A percentile compares a stretch with the other conserved stretches of the same genome.
phyloP scores from a whole-genome alignment of 1,139 yeast genomes.

The Hemisphaericaspora xylofermentans region DNA sequence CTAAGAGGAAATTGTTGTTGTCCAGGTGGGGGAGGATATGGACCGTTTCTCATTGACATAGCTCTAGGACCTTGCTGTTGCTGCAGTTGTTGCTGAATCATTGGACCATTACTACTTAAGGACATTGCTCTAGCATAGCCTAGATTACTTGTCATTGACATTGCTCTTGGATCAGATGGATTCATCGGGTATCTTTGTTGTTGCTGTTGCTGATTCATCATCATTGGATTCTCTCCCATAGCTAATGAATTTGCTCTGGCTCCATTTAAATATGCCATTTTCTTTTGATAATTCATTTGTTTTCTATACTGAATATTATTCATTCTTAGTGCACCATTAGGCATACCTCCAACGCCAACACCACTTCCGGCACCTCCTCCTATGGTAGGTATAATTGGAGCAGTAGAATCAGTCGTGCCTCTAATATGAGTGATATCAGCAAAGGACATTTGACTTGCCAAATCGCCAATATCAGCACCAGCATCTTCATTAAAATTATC shows the following conservation, averaged over 20 bases:
- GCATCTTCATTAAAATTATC: slow-evolving; percentile 52
- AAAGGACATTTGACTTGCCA: slow-evolving; percentile 50
- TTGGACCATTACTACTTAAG: slow-evolving; percentile 3
- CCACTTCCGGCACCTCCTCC: slow-evolving; percentile 7
- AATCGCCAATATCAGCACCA: slow-evolving; percentile 47
- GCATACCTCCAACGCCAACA: neutral
- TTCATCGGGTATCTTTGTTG: slow-evolving; percentile 5
- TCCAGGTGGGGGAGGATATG: slow-evolving; percentile 8
- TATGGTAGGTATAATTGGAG: slow-evolving; percentile 74
- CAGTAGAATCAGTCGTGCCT: slow-evolving; percentile 52
- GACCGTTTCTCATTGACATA: slow-evolving; percentile 15
- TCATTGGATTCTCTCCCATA: slow-evolving; percentile 38
- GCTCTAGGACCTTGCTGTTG: slow-evolving; percentile 17
- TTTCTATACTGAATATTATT: slow-evolving; percentile 64
- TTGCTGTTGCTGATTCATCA: slow-evolving; percentile 17
- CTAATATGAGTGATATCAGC: slow-evolving; percentile 63
- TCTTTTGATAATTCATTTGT: slow-evolving; percentile 66
- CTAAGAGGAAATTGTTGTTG: slow-evolving; percentile 1
- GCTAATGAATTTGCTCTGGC: slow-evolving; percentile 49
- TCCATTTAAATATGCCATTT: slow-evolving; percentile 49
- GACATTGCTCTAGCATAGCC: slow-evolving; percentile 3
- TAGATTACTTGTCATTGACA: slow-evolving; percentile 8
- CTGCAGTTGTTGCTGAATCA: slow-evolving; percentile 5
- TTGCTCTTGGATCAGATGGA: slow-evolving; percentile 8
- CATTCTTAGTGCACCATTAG: slow-evolving; percentile 20